phyloP scores from a whole-genome alignment of 768 basidiomycete species.

The Lactifluus subvellereus region DNA sequence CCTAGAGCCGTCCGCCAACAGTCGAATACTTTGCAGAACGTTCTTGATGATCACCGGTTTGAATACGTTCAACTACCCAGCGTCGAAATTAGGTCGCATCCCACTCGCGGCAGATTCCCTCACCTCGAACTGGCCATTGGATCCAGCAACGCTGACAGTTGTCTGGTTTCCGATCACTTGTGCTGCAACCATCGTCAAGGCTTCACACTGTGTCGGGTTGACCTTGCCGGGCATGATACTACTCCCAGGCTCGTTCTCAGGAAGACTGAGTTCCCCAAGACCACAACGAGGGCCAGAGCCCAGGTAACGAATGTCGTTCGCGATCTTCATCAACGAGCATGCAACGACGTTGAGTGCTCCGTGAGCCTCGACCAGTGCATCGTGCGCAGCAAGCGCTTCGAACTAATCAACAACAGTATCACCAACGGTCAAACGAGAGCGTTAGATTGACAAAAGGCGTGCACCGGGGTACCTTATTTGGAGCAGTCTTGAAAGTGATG shows the following conservation, averaged over 20 bases:
- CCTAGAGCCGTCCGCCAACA: conserved; percentile 87
- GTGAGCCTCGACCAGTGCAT: conserved; percentile 95
- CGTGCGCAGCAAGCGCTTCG: conserved; percentile 96
- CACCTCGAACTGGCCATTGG: conserved; percentile 96
- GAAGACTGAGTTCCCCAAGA: conserved; percentile 87
- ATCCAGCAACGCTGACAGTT: conserved; percentile 83
- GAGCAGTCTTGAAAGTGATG: conserved; percentile 88
- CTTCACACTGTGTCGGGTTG: conserved; percentile 99
- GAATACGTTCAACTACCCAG: conserved; percentile 88
- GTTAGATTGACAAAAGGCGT: background rate
- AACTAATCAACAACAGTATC: conserved; percentile 48
- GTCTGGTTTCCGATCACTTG: conserved; percentile 99
- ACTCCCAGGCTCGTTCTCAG: conserved; percentile 98
- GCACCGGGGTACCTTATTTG: conserved; percentile 75
- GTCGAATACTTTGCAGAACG: conserved; percentile 89
- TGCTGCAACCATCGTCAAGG: conserved; percentile 96
- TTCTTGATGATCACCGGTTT: conserved; percentile 99
- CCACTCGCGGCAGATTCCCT: conserved; percentile 23
- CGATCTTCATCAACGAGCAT: conserved; percentile 99
- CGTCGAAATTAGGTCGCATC: background rate
- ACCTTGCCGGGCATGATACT: conserved; percentile 99
- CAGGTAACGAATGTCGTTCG: conserved; percentile 97
- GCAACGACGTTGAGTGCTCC: conserved; percentile 95
- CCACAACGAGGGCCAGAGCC: conserved; percentile 98
- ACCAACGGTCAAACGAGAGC: background rate